phyloP scores from a whole-genome alignment of 164 flowering plant species.

The Nymphaea colorata region DNA sequence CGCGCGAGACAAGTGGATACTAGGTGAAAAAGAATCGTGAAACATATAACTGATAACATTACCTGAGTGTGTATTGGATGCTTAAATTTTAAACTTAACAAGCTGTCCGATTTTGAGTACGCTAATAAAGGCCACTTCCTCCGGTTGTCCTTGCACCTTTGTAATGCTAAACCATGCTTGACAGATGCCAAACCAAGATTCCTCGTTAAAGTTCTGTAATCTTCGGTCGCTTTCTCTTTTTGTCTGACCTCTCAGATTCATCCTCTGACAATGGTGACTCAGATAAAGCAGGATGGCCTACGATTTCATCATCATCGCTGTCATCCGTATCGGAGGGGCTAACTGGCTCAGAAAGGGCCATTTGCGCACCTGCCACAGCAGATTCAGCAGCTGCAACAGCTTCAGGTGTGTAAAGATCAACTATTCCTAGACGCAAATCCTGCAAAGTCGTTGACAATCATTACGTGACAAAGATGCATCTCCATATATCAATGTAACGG shows the following conservation, averaged over 20 bases:
- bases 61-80: too few relatives aligned
- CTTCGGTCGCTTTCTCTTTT: conserved; percentile 27
- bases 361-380: conserved; percentile 31
- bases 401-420: conserved; percentile 81
- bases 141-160: too few relatives aligned
- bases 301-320: conserved; percentile 10
- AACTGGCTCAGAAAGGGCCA: conserved; percentile 28
- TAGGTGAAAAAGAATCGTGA: too few relatives aligned
- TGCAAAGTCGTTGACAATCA: conserved; percentile 10
- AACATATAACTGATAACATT: too few relatives aligned
- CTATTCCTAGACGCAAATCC: conserved; percentile 83
- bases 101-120: too few relatives aligned
- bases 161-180: too few relatives aligned
- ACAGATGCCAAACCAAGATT: not conserved
- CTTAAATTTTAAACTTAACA: too few relatives aligned
- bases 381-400: conserved; percentile 89
- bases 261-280: conserved; percentile 10
- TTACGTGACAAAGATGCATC: not conserved
- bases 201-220: conserved; percentile 38
- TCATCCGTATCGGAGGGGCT: conserved; percentile 12
- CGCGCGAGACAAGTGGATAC: too few relatives aligned
- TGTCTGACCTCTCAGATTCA: conserved; percentile 5
- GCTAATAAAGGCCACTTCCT: too few relatives aligned
- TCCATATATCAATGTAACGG: not conserved
- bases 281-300: not conserved